phyloP scores from a whole-genome alignment of 768 basidiomycete genomes.

The Macrolepiota fuliginosa region DNA sequence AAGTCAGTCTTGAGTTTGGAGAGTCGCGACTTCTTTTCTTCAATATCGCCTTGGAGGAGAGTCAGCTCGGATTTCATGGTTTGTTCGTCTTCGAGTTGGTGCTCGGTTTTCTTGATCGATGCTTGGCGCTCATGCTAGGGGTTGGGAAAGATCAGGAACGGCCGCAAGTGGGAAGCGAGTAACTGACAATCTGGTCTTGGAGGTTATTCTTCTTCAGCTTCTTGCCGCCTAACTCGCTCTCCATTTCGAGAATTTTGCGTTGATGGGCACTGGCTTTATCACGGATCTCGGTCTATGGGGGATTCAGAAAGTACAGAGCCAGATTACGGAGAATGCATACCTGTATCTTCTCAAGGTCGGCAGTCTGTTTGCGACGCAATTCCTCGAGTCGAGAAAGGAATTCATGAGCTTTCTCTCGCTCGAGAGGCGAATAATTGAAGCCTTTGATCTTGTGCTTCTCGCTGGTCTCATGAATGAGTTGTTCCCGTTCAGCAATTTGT shows the following conservation, averaged over 20 bases:
- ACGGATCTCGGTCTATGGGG: slow-evolving; percentile 48
- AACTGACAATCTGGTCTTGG: slow-evolving; percentile 57
- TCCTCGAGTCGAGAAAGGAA: slow-evolving; percentile 69
- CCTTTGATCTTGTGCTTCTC: slow-evolving; percentile 71
- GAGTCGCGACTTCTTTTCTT: slow-evolving; percentile 63
- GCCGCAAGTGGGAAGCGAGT: neutral
- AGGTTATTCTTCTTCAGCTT: slow-evolving; percentile 52
- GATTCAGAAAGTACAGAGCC: neutral
- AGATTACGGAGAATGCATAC: slow-evolving; percentile 30
- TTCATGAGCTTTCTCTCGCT: slow-evolving; percentile 67
- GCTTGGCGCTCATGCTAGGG: slow-evolving; percentile 48
- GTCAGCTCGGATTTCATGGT: slow-evolving; percentile 51
- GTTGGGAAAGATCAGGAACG: slow-evolving; percentile 8
- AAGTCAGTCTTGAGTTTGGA: slow-evolving; percentile 61
- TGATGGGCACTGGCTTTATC: slow-evolving; percentile 65
- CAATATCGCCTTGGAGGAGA: slow-evolving; percentile 57
- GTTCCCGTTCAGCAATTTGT: slow-evolving; percentile 69
- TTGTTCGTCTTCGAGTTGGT: slow-evolving; percentile 54
- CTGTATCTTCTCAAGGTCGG: slow-evolving; percentile 67
- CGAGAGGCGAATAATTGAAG: slow-evolving; percentile 67
- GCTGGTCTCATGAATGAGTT: slow-evolving; percentile 66
- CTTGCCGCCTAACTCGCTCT: slow-evolving; percentile 49
- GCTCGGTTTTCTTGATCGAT: slow-evolving; percentile 51
- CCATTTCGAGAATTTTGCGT: slow-evolving; percentile 52
- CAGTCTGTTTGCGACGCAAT: slow-evolving; percentile 57